Evolutionary conservation across 2,329 filamentous ascomycete genomes (phyloP).

Genomic region (Esteya vermicola): DNA sequence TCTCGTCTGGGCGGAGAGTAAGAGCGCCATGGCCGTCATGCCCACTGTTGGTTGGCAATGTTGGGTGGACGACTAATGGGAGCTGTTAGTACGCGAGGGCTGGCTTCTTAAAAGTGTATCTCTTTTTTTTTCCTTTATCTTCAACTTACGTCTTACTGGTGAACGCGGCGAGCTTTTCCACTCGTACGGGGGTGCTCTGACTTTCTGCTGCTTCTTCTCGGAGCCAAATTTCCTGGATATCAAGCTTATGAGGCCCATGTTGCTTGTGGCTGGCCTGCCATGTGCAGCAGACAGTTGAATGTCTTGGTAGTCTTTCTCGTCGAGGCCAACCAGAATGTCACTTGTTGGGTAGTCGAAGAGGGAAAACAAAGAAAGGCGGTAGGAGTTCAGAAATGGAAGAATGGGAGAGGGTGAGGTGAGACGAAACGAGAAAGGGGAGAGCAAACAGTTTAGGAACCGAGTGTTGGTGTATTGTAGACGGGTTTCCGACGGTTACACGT

Average conservation of each 20-base stretch:
- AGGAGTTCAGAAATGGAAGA: not conserved
- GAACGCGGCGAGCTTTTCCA: constrained; percentile 8
- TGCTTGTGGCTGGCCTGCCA: constrained; percentile 9
- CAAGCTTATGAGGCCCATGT: constrained; percentile 19
- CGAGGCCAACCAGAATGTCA: not conserved
- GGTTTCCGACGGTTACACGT: too few species aligned
- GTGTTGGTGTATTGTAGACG: too few species aligned
- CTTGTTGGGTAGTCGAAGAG: not conserved
- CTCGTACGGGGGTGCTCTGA: constrained; percentile 13
- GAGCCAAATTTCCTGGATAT: constrained; percentile 12
- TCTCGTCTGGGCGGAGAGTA: too few species aligned
- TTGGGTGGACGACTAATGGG: not conserved
- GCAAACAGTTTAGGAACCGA: not conserved
- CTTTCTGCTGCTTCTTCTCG: constrained; percentile 8
- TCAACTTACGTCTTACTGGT: constrained; percentile 13
- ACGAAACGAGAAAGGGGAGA: not conserved
- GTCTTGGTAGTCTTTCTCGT: not conserved
- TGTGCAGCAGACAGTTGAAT: not conserved
- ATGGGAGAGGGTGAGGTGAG: not conserved
- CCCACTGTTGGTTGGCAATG: not conserved
- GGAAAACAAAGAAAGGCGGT: not conserved
- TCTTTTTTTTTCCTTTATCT: not conserved
- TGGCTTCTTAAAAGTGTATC: too few species aligned
- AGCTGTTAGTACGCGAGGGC: too few species aligned
- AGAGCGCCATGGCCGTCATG: too few species aligned